Evolutionary conservation across 2,329 filamentous ascomycete species (phyloP).

Genomic region (Diaporthe batatas): DNA sequence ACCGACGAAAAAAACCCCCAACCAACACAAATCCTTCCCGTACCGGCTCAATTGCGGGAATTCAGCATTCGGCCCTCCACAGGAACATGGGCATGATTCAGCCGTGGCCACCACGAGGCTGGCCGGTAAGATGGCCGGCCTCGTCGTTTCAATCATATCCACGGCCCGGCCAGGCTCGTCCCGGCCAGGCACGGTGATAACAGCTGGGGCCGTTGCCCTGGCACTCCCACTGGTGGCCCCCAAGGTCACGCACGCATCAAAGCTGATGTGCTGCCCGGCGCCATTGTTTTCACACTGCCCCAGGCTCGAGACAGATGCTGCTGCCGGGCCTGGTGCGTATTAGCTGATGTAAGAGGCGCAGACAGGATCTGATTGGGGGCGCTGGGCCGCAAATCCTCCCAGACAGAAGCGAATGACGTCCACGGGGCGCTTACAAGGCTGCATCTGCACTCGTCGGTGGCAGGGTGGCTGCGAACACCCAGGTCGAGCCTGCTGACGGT

Average conservation of each 20-base stretch:
- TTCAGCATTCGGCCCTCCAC: background rate
- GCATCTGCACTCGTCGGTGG: conserved; percentile 29
- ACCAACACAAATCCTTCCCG: conserved; percentile 24
- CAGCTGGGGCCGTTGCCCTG: background rate
- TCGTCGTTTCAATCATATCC: conserved; percentile 24
- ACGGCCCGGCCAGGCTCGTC: background rate
- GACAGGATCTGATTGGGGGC: conserved; percentile 13
- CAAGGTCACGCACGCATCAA: background rate
- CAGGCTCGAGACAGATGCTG: background rate
- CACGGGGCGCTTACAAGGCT: conserved; percentile 28
- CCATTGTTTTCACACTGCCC: too few relatives aligned
- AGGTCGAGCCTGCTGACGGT: too few relatives aligned
- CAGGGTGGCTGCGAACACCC: conserved; percentile 29
- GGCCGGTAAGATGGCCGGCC: background rate
- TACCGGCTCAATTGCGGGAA: conserved; percentile 25
- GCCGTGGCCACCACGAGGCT: conserved; percentile 8
- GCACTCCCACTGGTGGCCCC: conserved; percentile 10
- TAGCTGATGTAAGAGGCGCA: conserved; percentile 17
- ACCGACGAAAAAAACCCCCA: background rate
- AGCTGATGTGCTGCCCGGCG: background rate
- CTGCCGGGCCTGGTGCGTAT: background rate
- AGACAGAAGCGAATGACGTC: conserved; percentile 21
- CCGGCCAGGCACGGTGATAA: background rate
- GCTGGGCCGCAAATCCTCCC: background rate
- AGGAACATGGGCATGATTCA: conserved; percentile 27